phyloP scores from a whole-genome alignment of 257 asterid species.

The Lavandula angustifolia region DNA sequence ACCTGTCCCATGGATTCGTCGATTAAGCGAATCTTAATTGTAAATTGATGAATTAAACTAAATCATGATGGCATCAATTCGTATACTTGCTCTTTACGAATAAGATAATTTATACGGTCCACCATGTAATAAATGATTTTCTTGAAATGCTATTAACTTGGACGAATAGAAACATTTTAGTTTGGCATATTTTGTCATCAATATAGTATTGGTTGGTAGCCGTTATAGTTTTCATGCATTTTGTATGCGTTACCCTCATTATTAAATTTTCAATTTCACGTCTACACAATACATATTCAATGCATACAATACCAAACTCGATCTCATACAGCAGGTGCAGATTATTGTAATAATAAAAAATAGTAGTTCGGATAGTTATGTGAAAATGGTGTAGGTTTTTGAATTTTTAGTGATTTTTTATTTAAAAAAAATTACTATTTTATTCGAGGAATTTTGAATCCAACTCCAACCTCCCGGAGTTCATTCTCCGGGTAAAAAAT shows the following conservation, averaged over 20 bases:
- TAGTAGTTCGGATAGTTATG: no score
- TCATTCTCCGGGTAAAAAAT: no score
- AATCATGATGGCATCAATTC: no score
- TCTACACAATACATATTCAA: not conserved
- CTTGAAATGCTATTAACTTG: not conserved
- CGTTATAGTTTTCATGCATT: not conserved
- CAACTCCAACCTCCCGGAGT: no score
- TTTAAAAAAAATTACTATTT: no score
- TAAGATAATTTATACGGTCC: not conserved
- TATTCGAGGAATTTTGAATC: no score
- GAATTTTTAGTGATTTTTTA: no score
- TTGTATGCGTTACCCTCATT: not conserved
- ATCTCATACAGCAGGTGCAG: not conserved
- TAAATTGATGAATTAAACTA: no score
- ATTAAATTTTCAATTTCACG: not conserved
- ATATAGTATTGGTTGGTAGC: slow-evolving; percentile 2
- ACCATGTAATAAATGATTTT: not conserved
- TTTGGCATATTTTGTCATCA: not conserved
- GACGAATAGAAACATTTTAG: not conserved
- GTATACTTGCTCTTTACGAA: slow-evolving; percentile 1
- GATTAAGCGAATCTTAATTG: no score
- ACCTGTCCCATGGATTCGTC: no score
- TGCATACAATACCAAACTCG: not conserved
- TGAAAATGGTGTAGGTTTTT: no score
- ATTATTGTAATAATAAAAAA: not conserved